phyloP scores from a whole-genome alignment of 192 early-diverging fungal genomes.

The Irineochytrium annulatum region DNA sequence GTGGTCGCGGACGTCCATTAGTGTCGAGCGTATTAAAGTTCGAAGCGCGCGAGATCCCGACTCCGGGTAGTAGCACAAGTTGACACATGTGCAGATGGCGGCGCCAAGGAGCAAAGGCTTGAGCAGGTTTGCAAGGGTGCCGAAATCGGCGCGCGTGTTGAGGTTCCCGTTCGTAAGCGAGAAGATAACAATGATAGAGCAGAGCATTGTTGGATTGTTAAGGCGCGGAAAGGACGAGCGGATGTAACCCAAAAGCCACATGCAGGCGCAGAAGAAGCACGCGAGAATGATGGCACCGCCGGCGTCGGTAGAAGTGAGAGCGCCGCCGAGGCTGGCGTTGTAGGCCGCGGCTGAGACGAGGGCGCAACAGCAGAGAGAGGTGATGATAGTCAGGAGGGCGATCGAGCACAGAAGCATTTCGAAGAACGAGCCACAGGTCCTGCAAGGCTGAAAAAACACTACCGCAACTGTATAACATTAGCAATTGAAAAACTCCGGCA shows the following conservation, averaged over 20 bases:
- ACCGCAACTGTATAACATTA: neutral
- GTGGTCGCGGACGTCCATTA: neutral
- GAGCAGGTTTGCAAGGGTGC: neutral
- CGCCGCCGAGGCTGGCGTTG: neutral
- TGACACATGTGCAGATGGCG: neutral
- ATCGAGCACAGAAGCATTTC: neutral
- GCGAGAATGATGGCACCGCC: neutral
- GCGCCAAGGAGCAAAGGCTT: neutral
- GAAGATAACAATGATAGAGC: neutral
- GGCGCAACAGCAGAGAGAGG: neutral
- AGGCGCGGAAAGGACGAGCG: neutral
- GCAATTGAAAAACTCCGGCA: neutral
- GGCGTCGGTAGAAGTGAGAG: neutral
- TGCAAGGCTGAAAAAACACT: neutral
- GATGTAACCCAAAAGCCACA: neutral
- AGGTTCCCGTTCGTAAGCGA: neutral
- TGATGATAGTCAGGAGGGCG: neutral
- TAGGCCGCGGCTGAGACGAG: neutral
- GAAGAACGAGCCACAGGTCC: neutral
- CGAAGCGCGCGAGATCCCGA: neutral
- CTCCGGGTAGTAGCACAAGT: neutral
- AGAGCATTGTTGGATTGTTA: neutral
- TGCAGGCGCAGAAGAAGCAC: neutral
- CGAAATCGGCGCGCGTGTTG: neutral
- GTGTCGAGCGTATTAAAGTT: neutral